Conservation (phyloP, 257 asterid species). For the Ophiorrhiza pumila region DNA sequence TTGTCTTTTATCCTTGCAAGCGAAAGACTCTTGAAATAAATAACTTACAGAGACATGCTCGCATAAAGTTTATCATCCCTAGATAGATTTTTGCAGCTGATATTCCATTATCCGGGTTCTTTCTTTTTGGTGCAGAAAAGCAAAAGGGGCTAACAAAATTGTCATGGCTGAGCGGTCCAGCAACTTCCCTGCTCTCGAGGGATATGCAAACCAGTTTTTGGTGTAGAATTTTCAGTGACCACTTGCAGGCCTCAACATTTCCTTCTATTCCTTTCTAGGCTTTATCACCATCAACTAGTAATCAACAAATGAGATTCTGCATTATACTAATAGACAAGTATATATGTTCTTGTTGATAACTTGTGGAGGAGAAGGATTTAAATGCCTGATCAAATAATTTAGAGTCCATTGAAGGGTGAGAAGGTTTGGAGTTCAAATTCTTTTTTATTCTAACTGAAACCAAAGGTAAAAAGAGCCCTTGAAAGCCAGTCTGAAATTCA, state of each 20-base stretch:
- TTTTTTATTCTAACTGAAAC: neutral
- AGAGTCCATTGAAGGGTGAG: neutral
- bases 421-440: neutral
- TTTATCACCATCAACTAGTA: no score
- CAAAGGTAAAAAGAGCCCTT: no score
- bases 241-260: neutral
- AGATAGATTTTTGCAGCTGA: neutral
- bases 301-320: no score
- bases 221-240: neutral
- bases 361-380: no score
- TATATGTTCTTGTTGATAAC: no score
- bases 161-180: neutral
- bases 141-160: neutral
- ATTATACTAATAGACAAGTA: no score
- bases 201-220: neutral
- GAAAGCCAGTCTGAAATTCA: no score
- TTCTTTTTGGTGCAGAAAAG: neutral
- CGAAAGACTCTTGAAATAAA: neutral
- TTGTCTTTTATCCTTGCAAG: constrained; percentile 1
- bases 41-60: neutral
- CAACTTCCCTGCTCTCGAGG: neutral
- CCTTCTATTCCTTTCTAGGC: neutral
- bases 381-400: neutral
- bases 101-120: neutral
- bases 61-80: neutral